Conservation (phyloP, 148 eudicot species). For the Chenopodium quinoa region DNA sequence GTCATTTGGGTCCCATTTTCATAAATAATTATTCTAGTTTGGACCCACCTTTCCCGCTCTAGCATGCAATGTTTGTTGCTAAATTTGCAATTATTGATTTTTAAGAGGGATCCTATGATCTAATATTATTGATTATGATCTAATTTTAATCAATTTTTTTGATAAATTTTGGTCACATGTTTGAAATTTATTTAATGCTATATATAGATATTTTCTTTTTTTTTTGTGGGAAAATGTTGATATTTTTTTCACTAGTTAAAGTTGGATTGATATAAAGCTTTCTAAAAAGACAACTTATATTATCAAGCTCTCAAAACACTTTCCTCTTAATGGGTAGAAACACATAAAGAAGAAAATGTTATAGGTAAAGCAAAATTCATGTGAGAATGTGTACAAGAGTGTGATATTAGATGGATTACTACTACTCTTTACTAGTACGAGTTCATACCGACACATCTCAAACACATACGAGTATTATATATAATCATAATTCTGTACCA, state of each 20-base stretch:
- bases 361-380: constrained; percentile 2
- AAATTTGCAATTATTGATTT: neutral
- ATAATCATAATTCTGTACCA: no score
- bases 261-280: neutral
- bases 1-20: constrained; percentile 12
- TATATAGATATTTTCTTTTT: neutral
- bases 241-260: neutral
- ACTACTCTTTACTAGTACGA: no score
- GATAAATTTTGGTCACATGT: neutral
- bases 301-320: neutral
- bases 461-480: no score
- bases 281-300: neutral
- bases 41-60: constrained; percentile 15
- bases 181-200: neutral
- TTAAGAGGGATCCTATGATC: constrained; percentile 14
- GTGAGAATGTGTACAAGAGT: neutral
- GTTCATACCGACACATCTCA: no score
- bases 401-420: neutral
- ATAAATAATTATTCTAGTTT: constrained; percentile 17
- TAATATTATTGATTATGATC: neutral
- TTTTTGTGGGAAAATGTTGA: neutral
- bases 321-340: neutral
- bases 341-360: neutral
- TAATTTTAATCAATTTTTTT: neutral
- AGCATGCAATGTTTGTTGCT: constrained; percentile 23